Evolutionary conservation across 2,329 filamentous ascomycete genomes (phyloP), one percentile per base, ranked within the genome.

Genomic region (Dendryphion nanum): DNA sequence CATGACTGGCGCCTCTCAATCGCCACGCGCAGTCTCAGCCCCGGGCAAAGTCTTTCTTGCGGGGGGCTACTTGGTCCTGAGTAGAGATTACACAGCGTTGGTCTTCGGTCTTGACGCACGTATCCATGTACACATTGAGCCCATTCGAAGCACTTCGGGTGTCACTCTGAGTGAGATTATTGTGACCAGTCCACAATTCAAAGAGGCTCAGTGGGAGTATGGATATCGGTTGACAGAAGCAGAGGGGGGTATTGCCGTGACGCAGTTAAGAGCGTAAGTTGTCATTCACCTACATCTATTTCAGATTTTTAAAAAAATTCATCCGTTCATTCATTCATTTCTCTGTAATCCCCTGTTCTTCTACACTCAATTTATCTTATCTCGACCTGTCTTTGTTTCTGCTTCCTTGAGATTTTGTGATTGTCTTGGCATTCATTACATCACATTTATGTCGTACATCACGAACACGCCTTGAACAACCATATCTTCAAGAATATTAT

Each of bases 11-110:
- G 10, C 23, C 10, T 26, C 23, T n/a, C 23, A 26, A 26, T 26
- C 23, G 23, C 23, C 56, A 30, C 61, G 45, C 35, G 63, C 71
- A 47, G 80, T 95, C 50, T 97, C 93, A 47, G 91, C 93, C 16
- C 93, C 93, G 14, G 93, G 93, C 53, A 98, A 98, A 73, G 93
- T 98, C 44, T 79, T 98, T 48, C 79, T 97, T 37, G 89, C 91
- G 4, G 93, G 93, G 47, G 93, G 93, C 45, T 98, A 97, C 68
- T 82, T 97, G 31, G 91, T 96, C 16, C 82, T 98, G 31, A 91
- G 97, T 71, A 82, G 87, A 44, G 74, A 78, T 44, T 89, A 96
- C 68, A 93, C 86, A 3, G 91, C 84, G 23, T 72, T 82, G 14
- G 80, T 83, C 4, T 82, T 83, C 53, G 80, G 78, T 20, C 73